Percentiles rank a stretch among this genome's conserved stretches.
Conservation (phyloP, 1,139 yeast genomes). For the Nadsonia commutata region DNA sequence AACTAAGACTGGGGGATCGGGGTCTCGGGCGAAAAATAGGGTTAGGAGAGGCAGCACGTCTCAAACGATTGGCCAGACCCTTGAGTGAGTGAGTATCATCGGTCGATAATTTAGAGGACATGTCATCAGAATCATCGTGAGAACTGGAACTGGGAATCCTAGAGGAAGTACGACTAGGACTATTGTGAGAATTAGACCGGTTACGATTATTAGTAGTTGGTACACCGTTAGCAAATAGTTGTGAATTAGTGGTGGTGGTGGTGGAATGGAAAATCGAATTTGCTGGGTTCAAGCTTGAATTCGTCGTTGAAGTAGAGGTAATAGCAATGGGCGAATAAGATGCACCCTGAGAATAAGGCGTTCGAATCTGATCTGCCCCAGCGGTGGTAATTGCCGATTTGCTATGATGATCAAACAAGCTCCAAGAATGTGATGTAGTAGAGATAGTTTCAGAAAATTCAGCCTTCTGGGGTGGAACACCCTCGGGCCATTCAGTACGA, state of each 20-base stretch:
- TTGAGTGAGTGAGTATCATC: constrained; percentile 5
- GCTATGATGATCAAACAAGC: constrained; percentile 45
- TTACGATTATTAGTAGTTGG: background rate
- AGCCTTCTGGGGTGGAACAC: constrained; percentile 77
- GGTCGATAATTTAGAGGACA: background rate
- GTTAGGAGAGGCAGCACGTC: constrained; percentile 31
- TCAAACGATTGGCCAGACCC: constrained; percentile 23
- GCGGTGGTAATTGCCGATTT: constrained; percentile 25
- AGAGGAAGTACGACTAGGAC: background rate
- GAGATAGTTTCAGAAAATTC: constrained; percentile 52
- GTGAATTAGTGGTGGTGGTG: background rate
- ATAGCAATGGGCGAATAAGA: no score
- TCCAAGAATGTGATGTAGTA: constrained; percentile 81
- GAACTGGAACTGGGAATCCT: no score
- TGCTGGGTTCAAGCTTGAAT: background rate
- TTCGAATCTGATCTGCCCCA: constrained; percentile 46
- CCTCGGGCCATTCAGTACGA: constrained; percentile 97
- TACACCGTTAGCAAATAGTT: background rate
- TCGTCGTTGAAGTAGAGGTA: background rate
- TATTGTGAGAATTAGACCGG: background rate
- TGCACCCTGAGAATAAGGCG: background rate
- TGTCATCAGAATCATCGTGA: background rate
- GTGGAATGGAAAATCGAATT: background rate
- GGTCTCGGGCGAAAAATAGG: constrained; percentile 7
- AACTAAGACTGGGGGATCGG: constrained; percentile 1